A percentile compares a stretch with the other conserved stretches of the same genome.
Evolutionary conservation across 768 basidiomycete species (phyloP).

Genomic region (Porphyrellus cyaneotinctus): DNA sequence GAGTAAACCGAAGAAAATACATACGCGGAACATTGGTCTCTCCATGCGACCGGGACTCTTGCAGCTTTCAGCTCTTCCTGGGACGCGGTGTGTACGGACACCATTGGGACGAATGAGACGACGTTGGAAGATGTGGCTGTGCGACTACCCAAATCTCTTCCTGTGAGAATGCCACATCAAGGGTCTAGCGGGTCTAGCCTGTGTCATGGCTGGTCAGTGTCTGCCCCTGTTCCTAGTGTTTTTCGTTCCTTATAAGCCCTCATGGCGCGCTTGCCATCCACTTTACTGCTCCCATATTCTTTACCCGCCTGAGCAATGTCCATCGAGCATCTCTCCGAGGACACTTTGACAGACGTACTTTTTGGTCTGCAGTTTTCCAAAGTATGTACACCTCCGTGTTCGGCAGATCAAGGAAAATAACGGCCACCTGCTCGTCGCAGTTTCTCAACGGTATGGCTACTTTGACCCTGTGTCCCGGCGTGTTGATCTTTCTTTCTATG

Average conservation of each 20-base stretch:
- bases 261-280: background rate
- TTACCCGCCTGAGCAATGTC: slow-evolving; percentile 3
- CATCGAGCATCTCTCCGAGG: background rate
- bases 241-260: background rate
- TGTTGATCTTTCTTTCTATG: background rate
- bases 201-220: too few relatives aligned
- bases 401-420: background rate
- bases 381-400: slow-evolving; percentile 6
- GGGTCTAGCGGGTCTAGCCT: too few relatives aligned
- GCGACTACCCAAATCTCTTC: background rate
- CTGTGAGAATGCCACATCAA: too few relatives aligned
- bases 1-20: slow-evolving; percentile 31
- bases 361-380: slow-evolving; percentile 18
- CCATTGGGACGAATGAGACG: slow-evolving; percentile 39
- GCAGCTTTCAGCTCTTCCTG: slow-evolving; percentile 76
- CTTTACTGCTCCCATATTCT: background rate
- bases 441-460: slow-evolving; percentile 16
- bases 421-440: background rate
- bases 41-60: slow-evolving; percentile 75
- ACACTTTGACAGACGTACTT: slow-evolving; percentile 8
- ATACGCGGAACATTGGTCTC: slow-evolving; percentile 89
- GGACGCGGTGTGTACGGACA: slow-evolving; percentile 74
- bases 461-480: background rate
- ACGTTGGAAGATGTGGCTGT: slow-evolving; percentile 19
- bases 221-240: too few relatives aligned